Base-by-base conservation (phyloP, 495 filamentous ascomycete species). In the Hyphodiscus hymeniophilus region DNA sequence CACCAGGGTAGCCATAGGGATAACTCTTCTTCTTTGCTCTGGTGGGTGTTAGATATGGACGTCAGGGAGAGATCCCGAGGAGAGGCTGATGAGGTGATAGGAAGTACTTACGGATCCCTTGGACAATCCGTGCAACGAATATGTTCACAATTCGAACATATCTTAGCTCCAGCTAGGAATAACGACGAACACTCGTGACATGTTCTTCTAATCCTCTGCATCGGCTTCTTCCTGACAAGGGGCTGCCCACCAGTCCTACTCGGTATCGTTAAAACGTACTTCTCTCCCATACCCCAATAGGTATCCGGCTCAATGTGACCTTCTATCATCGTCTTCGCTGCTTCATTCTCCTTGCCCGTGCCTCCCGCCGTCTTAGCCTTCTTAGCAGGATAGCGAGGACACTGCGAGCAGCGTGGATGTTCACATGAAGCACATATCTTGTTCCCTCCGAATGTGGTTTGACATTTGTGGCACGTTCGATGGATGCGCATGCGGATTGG, bases 401-500 rank as follows among this genome's bases (percentile, higher is more conserved):
- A 94, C 53, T 81, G 80, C 62, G 79, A 86, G 75, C 87, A 94
- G 32, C 85, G 74, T 35, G 66, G 72, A 65, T 94, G 87, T 50
- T 82, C 72, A 65, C 87, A 94, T 28, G 76, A 77, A 52, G 68
- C 63, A 64, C 87, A 94, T 35, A 78, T 66, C 59, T 80, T 87
- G 48, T 82, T 79, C 16, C 73, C 62, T 40, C 84, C 85, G 62
- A 83, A 94, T 15, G 73, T 73, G 3, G 81, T 80, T 51, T 83
- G 73, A 63, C 87, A 94, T 48, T 74, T 76, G 60, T 94, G 87
- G 58, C 87, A 94, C 46, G 72, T 80, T 44, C 86, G 83, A 55
- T 87, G 90, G 30, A 95, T 82, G 26, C 91, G 79, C 84, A 97
- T 94, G 53, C 88, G 85, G 51, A 95, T 87, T 15, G 85, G 80